Conservation (phyloP, 495 filamentous ascomycete species). For the Penicillium tannophilum region DNA sequence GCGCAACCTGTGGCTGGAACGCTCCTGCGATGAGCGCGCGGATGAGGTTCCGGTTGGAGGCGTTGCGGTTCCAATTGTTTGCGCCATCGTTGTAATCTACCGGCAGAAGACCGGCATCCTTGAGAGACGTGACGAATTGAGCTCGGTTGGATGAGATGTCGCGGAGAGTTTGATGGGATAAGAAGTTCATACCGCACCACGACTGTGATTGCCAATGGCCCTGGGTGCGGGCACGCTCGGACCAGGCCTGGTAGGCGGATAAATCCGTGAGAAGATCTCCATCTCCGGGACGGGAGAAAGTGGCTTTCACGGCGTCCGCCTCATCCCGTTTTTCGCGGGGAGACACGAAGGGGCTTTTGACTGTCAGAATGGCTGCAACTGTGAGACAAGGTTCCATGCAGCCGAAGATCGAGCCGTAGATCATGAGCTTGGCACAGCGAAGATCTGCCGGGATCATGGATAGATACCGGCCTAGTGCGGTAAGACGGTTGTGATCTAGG, state of each 20-base stretch:
- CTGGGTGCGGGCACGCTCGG: constrained; percentile 55
- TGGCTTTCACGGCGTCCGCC: constrained; percentile 71
- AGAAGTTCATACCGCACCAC: constrained; percentile 87
- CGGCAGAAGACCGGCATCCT: constrained; percentile 80
- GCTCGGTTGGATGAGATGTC: constrained; percentile 85
- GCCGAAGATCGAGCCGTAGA: constrained; percentile 91
- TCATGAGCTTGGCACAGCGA: constrained; percentile 90
- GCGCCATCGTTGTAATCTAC: constrained; percentile 43
- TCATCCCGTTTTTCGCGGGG: constrained; percentile 81
- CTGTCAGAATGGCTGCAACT: constrained; percentile 88
- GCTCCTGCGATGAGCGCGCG: constrained; percentile 87
- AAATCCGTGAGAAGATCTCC: constrained; percentile 90
- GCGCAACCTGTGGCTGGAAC: constrained; percentile 87
- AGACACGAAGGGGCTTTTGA: constrained; percentile 80
- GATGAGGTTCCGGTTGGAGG: constrained; percentile 62
- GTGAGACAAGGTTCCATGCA: constrained; percentile 86
- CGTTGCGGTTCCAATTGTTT: constrained; percentile 51
- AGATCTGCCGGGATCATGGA: constrained; percentile 94
- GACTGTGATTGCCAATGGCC: constrained; percentile 63
- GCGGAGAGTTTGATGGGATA: constrained; percentile 77
- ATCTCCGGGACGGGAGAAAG: constrained; percentile 67
- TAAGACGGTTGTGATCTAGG: constrained; percentile 79
- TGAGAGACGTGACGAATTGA: constrained; percentile 83
- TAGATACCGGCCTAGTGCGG: constrained; percentile 86
- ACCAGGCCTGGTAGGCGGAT: constrained; percentile 81